Base-by-base conservation (phyloP, 176 grass and related monocot species). In the Avena sativa region DNA sequence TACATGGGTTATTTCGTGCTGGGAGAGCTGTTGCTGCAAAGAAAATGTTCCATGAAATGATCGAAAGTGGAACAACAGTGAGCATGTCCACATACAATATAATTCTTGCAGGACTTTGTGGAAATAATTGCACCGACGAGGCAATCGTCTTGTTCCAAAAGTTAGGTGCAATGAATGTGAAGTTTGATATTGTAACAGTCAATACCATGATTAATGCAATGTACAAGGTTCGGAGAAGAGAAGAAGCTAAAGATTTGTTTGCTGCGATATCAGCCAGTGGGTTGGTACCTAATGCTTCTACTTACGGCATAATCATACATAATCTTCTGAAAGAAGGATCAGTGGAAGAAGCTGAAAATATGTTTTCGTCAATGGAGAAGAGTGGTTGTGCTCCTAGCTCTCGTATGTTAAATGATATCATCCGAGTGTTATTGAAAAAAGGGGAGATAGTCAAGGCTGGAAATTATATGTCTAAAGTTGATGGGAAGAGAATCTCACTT, bases 381-480 rank as follows among this genome's bases (percentile, higher is more conserved):
- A 57, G 4, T 57, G 53, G 53, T 57, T 57, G 53, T 19, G 15
- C 16, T 57, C 16, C 11, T 0, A 47, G n/a, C 70, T 73, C 70
- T 73, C 70, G 5, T 6, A 10, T 73, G 2, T 7, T 73, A 25
- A 73, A 73, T 48, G 20, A 14, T 13, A 73, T 73, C 10, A 48
- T 48, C 0, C 6, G 43, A 73, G 7, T 14, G 0, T 48, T 73
- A 25, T 13, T 47, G 40, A 20, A 72, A 4, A 72, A 72, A 3
- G 40, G 69, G 1, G 69, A 72, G n/a, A 72, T 73, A 47, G 10
- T 3, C 4, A 73, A 73, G 70, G 40, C 70, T 4, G 70, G 70
- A 48, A 4, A 23, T 48, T 73, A 73, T 48, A 73, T 73, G 69
- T 72, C 69, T 47, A 72, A 72, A 72, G 69, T 47, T 47, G 69